phyloP scores from a whole-genome alignment of 768 basidiomycete genomes.

The Erythrobasidium yunnanense region DNA sequence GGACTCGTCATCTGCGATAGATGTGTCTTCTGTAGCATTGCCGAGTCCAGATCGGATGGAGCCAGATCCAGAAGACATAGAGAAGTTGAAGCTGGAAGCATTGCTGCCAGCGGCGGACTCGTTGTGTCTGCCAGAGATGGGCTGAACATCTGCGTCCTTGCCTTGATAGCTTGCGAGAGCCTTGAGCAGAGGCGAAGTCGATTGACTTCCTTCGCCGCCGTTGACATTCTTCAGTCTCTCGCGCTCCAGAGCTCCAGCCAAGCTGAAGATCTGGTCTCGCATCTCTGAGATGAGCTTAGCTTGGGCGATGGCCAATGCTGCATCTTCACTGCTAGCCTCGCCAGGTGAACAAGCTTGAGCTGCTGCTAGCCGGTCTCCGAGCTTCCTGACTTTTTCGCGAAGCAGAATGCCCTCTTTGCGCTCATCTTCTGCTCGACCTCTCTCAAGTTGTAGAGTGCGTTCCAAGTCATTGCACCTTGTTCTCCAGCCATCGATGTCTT shows the following conservation, averaged over 20 bases:
- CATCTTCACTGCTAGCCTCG: slow-evolving; percentile 26
- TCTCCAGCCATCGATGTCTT: slow-evolving; percentile 80
- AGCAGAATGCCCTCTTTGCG: slow-evolving; percentile 72
- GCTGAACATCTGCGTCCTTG: background rate
- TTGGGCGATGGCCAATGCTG: slow-evolving; percentile 36
- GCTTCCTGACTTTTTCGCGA: slow-evolving; percentile 47
- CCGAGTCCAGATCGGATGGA: slow-evolving; percentile 17
- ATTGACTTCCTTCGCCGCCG: slow-evolving; percentile 32
- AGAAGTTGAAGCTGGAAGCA: slow-evolving; percentile 14
- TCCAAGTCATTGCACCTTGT: slow-evolving; percentile 65
- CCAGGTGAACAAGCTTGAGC: background rate
- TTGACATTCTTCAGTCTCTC: slow-evolving; percentile 39
- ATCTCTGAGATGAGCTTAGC: slow-evolving; percentile 42
- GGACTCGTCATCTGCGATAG: slow-evolving; percentile 15
- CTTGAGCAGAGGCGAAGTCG: background rate
- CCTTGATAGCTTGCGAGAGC: too few relatives aligned
- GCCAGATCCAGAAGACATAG: slow-evolving; percentile 3
- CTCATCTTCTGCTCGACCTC: slow-evolving; percentile 63
- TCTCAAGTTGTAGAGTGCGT: slow-evolving; percentile 55
- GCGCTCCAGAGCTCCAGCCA: slow-evolving; percentile 41
- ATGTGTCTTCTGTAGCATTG: slow-evolving; percentile 27
- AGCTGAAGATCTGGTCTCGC: slow-evolving; percentile 44
- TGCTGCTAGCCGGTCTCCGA: slow-evolving; percentile 27
- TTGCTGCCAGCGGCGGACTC: background rate
- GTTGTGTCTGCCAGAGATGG: too few relatives aligned